Evolutionary conservation across 2,329 filamentous ascomycete species (phyloP).

Genomic region (Phialophora verrucosa): DNA sequence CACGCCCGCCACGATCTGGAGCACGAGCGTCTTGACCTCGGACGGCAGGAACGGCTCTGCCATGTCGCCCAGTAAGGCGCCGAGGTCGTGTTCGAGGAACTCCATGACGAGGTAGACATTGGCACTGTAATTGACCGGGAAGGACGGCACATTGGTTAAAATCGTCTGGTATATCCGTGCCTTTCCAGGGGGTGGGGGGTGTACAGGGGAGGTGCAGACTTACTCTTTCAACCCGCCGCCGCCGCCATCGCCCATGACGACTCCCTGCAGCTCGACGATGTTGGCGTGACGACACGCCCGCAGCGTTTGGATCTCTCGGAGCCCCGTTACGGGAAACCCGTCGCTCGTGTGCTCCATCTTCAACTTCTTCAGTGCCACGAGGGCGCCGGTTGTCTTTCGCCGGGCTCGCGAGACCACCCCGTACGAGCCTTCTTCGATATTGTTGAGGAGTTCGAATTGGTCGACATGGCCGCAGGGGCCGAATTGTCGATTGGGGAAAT

Average conservation of each 20-base stretch:
- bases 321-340: constrained; percentile 87
- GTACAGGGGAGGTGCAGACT: constrained; percentile 40
- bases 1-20: constrained; percentile 80
- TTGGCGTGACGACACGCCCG: constrained; percentile 80
- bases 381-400: constrained; percentile 72
- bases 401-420: constrained; percentile 88
- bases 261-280: constrained; percentile 79
- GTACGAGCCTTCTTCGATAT: constrained; percentile 97
- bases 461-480: constrained; percentile 76
- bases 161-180: constrained; percentile 43
- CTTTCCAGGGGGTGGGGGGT: constrained; percentile 44
- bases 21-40: constrained; percentile 87
- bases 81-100: constrained; percentile 96
- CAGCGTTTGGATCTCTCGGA: constrained; percentile 92
- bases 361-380: constrained; percentile 91
- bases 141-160: constrained; percentile 42
- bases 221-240: constrained; percentile 57
- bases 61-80: constrained; percentile 92
- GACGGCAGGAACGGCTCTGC: constrained; percentile 89
- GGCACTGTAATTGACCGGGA: constrained; percentile 62
- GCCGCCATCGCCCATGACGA: constrained; percentile 68
- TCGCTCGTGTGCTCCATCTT: constrained; percentile 80
- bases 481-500: constrained; percentile 73
- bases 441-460: constrained; percentile 89
- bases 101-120: constrained; percentile 95